These are phyloP conservation scores for Stagonosporopsis chrysanthemi DNA, from an alignment of 2,329 filamentous ascomycete genomes.

Conservation along the genomic window DNA sequence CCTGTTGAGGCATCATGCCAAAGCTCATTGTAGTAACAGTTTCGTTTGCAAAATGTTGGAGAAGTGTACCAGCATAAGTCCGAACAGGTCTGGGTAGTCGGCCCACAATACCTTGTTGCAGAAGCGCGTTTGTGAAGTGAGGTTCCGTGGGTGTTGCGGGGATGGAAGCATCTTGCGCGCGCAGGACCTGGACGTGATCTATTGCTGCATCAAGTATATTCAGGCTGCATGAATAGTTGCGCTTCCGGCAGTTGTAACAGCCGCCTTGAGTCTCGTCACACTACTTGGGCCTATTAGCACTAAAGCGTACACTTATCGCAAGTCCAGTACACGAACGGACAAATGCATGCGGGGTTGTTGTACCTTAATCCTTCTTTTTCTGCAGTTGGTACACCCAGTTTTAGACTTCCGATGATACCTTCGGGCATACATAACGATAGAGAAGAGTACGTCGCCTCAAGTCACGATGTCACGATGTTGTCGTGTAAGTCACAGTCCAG, in stretches of 20 bases:
- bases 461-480: neutral
- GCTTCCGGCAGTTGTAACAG: constrained; percentile 6
- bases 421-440: neutral
- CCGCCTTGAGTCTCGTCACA: constrained; percentile 11
- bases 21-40: constrained; percentile 33
- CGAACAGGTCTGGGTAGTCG: constrained; percentile 20
- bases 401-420: constrained; percentile 10
- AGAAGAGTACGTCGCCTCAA: neutral
- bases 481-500: neutral
- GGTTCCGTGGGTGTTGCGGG: constrained; percentile 12
- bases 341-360: neutral
- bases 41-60: constrained; percentile 33
- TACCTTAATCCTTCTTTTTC: constrained; percentile 14
- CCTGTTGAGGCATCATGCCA: constrained; percentile 17
- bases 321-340: neutral
- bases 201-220: constrained; percentile 18
- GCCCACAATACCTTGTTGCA: constrained; percentile 19
- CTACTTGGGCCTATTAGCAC: constrained; percentile 9
- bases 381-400: constrained; percentile 10
- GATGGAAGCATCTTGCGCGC: neutral
- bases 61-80: constrained; percentile 24
- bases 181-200: neutral
- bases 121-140: constrained; percentile 21
- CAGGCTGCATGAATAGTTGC: constrained; percentile 28
- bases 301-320: neutral